Evolutionary conservation across 2,329 filamentous ascomycete species (phyloP).

Genomic region (Phyllosticta citriasiana): DNA sequence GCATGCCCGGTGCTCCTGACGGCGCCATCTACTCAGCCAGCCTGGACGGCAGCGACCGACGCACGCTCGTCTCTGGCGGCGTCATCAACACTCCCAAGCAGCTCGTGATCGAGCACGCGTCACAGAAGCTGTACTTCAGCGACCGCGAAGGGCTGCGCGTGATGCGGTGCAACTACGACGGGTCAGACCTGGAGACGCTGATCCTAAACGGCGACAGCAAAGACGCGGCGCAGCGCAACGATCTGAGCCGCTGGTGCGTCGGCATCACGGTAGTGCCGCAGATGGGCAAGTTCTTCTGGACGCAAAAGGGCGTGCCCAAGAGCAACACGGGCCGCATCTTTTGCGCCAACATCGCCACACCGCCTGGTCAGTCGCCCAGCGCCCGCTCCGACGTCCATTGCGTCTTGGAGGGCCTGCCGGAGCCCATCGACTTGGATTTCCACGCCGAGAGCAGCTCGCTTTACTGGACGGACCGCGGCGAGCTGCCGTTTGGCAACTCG

Average conservation of each 20-base stretch:
- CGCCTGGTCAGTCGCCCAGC: slow-evolving; percentile 22
- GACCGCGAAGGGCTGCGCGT: slow-evolving; percentile 35
- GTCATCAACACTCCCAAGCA: slow-evolving; percentile 42
- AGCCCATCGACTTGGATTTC: slow-evolving; percentile 45
- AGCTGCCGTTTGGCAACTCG: slow-evolving; percentile 45
- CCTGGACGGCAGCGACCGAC: slow-evolving; percentile 39
- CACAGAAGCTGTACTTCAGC: slow-evolving; percentile 28
- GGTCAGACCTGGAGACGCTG: slow-evolving; percentile 27
- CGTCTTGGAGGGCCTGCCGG: slow-evolving; percentile 38
- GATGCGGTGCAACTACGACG: slow-evolving; percentile 27
- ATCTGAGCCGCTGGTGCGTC: slow-evolving; percentile 42
- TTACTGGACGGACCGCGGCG: slow-evolving; percentile 54
- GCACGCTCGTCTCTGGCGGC: slow-evolving; percentile 35
- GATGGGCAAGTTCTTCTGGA: slow-evolving; percentile 47
- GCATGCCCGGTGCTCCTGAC: slow-evolving; percentile 20
- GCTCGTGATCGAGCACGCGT: slow-evolving; percentile 22
- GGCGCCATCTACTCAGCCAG: slow-evolving; percentile 36
- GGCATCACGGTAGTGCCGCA: slow-evolving; percentile 41
- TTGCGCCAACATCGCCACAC: slow-evolving; percentile 36
- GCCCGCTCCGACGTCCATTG: slow-evolving; percentile 34
- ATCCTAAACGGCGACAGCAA: slow-evolving; percentile 25
- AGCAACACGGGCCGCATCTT: slow-evolving; percentile 43
- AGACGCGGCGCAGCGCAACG: slow-evolving; percentile 15
- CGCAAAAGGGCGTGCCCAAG: slow-evolving; percentile 49
- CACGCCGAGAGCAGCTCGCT: slow-evolving; percentile 38